Evolutionary conservation across 805 yeast genomes (phyloP).

Genomic region (Saccharomyces paradoxus): DNA sequence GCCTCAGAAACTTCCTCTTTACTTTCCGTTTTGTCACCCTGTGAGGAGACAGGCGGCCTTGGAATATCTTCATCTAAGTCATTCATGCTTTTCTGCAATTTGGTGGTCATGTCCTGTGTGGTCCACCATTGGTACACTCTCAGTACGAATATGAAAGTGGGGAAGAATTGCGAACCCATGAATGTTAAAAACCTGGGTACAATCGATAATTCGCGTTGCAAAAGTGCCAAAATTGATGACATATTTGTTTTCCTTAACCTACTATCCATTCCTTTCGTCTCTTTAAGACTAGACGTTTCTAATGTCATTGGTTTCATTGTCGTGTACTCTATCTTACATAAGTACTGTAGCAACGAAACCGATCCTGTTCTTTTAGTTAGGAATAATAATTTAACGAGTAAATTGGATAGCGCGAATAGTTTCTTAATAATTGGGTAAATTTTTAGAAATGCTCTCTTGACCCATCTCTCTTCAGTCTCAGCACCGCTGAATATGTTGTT

Average conservation of each 20-base stretch:
- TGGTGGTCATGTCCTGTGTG: constrained; percentile 59
- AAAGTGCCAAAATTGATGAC: background rate
- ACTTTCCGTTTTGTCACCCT: background rate
- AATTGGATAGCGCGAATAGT: constrained; percentile 38
- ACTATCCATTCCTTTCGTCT: background rate
- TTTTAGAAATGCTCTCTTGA: constrained; percentile 38
- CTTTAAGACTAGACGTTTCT: background rate
- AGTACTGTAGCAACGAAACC: constrained; percentile 51
- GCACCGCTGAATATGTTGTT: constrained; percentile 33
- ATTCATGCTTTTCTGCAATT: constrained; percentile 42
- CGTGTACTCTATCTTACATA: constrained; percentile 58
- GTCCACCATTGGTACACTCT: constrained; percentile 94
- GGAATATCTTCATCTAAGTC: constrained; percentile 38
- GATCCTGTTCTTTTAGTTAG: constrained; percentile 59
- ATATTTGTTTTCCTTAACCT: background rate
- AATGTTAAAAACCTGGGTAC: constrained; percentile 3
- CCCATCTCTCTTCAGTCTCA: constrained; percentile 35
- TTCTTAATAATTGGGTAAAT: constrained; percentile 55
- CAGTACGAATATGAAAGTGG: constrained; percentile 70
- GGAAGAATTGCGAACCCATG: constrained; percentile 50
- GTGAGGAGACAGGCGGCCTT: constrained; percentile 8
- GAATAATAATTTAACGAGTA: constrained; percentile 54
- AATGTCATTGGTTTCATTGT: constrained; percentile 20
- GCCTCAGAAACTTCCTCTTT: constrained; percentile 3
- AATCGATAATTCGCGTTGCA: constrained; percentile 5